Base-by-base conservation (phyloP, 2,329 filamentous ascomycete genomes). In the Phialocephala sp. region DNA sequence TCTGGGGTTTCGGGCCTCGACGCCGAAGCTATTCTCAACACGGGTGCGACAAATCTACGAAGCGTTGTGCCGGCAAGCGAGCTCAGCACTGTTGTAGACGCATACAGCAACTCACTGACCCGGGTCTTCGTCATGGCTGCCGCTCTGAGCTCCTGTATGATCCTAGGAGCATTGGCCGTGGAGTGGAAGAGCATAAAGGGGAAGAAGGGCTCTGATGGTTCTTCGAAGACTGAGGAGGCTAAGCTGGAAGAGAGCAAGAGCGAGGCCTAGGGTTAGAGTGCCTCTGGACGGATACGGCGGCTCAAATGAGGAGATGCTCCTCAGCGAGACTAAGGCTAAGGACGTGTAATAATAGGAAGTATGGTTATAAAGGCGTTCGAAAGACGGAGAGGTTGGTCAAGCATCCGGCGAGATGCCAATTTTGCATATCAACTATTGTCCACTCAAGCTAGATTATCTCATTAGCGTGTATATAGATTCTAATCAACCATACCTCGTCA, bases 41-140 rank as follows among this genome's bases (percentile, higher is more conserved):
- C 77, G 11, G 84, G 84, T 45, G 84, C 82, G 18, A 92, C 89
- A 0, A 82, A 87, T 59, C 77, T 93, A n/a, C 81, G 83, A 62
- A 73, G 78, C 0, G 73, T 80, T 2, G 85, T 91, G 24, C 79
- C 83, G 0, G 67, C 76, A 0, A 70, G 85, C 66, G 84, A 81
- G 67, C 74, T 88, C 6, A 71, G 73, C 1, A 75, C 78, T 0
- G 87, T 93, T 14, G 76, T 88, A 4, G 68, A 78, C 0, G 89
- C 87, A 0, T 88, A 88, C 76, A 87, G 86, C 70, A 66, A 75
- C 15, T 81, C 84, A 0, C 71, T 89, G n/a, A 81, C 79, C 3
- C 74, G 81, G 65, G 81, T 80, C 0, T 88, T 85, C 72, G 84
- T 85, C 69, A 84, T 87, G 15, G 78, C 80, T n/a, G 78, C 83